Evolutionary conservation across 129 eudicot genomes (phyloP).

Genomic region (Helichrysum umbraculigerum): DNA sequence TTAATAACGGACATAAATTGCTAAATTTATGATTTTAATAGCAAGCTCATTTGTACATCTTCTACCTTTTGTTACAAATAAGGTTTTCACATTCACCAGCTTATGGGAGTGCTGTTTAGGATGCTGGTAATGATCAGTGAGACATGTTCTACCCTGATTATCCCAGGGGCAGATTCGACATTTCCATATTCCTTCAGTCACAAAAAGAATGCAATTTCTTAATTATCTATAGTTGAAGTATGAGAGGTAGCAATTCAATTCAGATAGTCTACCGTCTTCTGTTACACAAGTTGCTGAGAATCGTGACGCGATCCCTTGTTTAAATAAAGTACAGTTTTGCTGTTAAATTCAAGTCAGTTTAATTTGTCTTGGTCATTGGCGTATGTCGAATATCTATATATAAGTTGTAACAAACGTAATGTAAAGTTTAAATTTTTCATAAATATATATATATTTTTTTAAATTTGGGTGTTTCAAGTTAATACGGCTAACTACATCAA

Average conservation of each 20-base stretch:
- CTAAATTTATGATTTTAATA: neutral
- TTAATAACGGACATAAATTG: neutral
- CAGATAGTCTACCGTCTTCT: neutral
- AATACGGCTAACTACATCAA: too few species aligned
- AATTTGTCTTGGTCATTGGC: too few species aligned
- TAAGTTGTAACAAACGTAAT: too few species aligned
- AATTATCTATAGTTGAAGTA: slow-evolving; percentile 30
- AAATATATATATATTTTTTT: too few species aligned
- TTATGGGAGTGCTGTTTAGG: slow-evolving; percentile 39
- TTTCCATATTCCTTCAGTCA: slow-evolving; percentile 82
- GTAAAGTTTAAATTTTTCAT: too few species aligned
- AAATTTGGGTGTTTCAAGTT: too few species aligned
- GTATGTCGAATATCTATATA: too few species aligned
- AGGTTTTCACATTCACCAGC: slow-evolving; percentile 45
- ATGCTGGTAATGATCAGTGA: slow-evolving; percentile 43
- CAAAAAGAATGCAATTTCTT: slow-evolving; percentile 26
- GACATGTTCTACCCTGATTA: slow-evolving; percentile 43
- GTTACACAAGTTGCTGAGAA: neutral
- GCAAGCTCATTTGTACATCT: neutral
- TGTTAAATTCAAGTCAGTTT: neutral
- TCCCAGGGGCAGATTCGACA: slow-evolving; percentile 88
- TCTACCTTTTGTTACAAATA: slow-evolving; percentile 64
- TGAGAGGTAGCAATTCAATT: slow-evolving; percentile 16
- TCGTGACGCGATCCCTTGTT: too few species aligned
- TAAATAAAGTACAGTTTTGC: neutral